Conservation (phyloP, 176 grass and related monocot genomes). For the Lolium rigidum region DNA sequence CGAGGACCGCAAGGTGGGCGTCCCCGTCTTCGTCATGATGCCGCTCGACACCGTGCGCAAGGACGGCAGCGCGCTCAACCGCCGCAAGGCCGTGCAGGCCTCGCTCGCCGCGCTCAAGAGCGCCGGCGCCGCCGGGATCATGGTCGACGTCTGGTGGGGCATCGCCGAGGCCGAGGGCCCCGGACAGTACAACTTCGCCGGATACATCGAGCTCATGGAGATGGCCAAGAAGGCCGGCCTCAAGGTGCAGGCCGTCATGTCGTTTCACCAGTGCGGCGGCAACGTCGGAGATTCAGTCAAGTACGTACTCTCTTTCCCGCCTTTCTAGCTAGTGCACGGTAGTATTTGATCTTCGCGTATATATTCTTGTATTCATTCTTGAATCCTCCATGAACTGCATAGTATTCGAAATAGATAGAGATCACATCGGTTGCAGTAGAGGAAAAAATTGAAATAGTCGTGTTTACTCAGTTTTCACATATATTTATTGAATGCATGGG, state of each 20-base stretch:
- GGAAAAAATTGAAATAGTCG: not conserved
- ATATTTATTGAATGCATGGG: not conserved
- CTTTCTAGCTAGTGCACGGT: too few relatives aligned
- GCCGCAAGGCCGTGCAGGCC: slow-evolving; percentile 57
- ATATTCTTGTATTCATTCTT: not conserved
- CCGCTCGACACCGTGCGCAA: slow-evolving; percentile 64
- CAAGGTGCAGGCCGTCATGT: slow-evolving; percentile 98
- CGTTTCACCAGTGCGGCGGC: slow-evolving; percentile 93
- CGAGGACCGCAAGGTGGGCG: slow-evolving; percentile 44
- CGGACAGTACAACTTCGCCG: slow-evolving; percentile 59
- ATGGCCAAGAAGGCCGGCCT: slow-evolving; percentile 62
- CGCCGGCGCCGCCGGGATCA: slow-evolving; percentile 60
- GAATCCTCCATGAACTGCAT: too few relatives aligned
- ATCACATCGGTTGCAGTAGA: not conserved
- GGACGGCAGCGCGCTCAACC: slow-evolving; percentile 49
- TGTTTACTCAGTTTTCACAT: too few relatives aligned
- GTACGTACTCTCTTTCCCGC: not conserved
- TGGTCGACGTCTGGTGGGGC: slow-evolving; percentile 84
- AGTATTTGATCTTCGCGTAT: not conserved
- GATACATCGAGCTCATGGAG: slow-evolving; percentile 77
- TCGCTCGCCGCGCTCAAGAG: slow-evolving; percentile 60
- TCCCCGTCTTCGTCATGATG: slow-evolving; percentile 75
- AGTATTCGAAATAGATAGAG: too few relatives aligned
- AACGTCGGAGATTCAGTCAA: slow-evolving; percentile 61
- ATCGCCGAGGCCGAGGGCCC: slow-evolving; percentile 59